Percentiles rank a stretch among this genome's conserved stretches.
These are phyloP conservation scores for Penicillium sp. DNA, from an alignment of 2,329 filamentous ascomycete species.

Conservation along the genomic window DNA sequence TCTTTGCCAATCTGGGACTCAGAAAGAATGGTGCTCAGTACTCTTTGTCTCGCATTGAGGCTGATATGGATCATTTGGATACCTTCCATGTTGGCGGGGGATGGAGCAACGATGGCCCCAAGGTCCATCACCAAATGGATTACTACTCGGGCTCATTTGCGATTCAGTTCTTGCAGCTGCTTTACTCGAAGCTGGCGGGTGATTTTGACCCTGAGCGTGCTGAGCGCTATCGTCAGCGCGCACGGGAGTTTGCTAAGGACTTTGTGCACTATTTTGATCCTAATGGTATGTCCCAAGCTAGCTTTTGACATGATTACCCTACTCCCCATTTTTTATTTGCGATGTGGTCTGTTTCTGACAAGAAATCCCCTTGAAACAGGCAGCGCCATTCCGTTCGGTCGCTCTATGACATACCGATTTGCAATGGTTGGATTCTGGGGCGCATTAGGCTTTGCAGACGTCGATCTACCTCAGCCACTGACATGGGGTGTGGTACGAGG, in stretches of 20 bases:
- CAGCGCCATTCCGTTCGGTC: constrained; percentile 71
- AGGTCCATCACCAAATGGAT: constrained; percentile 78
- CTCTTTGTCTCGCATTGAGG: constrained; percentile 67
- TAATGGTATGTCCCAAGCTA: constrained; percentile 48
- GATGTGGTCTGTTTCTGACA: not conserved
- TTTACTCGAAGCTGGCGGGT: constrained; percentile 71
- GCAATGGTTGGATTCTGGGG: constrained; percentile 85
- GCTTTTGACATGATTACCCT: not conserved
- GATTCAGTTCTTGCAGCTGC: constrained; percentile 74
- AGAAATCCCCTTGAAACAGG: constrained; percentile 32
- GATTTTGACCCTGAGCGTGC: constrained; percentile 64
- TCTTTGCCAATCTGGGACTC: constrained; percentile 77
- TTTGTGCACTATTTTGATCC: constrained; percentile 74
- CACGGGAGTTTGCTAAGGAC: constrained; percentile 65
- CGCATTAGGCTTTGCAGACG: constrained; percentile 70
- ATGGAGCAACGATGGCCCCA: constrained; percentile 79
- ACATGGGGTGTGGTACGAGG: constrained; percentile 80
- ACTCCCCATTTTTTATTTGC: not conserved
- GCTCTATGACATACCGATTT: constrained; percentile 78
- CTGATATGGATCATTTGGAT: constrained; percentile 74
- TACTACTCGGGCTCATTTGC: constrained; percentile 82
- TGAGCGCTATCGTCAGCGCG: constrained; percentile 67
- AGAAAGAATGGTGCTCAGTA: constrained; percentile 72
- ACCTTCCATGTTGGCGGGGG: constrained; percentile 79
- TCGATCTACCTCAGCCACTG: constrained; percentile 68